These are phyloP conservation scores for Lipomyces anomalus DNA, from an alignment of 805 yeast genomes.

Conservation along the genomic window DNA sequence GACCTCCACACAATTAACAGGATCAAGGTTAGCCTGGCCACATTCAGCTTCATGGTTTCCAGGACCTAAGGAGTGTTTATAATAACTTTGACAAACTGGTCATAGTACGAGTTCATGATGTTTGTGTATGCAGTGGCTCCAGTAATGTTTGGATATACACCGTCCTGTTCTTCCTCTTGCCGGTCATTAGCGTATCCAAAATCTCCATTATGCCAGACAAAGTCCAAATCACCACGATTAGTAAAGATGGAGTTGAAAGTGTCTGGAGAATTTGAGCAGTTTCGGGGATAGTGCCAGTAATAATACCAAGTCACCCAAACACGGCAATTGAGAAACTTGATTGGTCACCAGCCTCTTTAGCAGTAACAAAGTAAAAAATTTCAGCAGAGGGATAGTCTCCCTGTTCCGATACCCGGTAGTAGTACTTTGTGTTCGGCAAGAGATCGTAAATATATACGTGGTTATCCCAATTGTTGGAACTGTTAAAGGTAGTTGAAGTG, in stretches of 20 bases:
- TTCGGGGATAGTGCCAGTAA: too few species aligned
- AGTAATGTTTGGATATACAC: slow-evolving; percentile 1
- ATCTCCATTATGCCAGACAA: too few species aligned
- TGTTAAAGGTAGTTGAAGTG: slow-evolving; percentile 2
- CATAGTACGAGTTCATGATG: slow-evolving; percentile 5
- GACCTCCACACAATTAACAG: too few species aligned
- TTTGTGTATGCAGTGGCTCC: slow-evolving; percentile 3
- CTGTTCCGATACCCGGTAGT: slow-evolving; percentile 3
- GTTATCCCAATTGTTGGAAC: slow-evolving; percentile 3
- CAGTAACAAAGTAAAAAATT: slow-evolving; percentile 2
- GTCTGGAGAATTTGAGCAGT: too few species aligned
- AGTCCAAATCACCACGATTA: too few species aligned
- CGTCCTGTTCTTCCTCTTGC: too few species aligned
- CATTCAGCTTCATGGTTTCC: slow-evolving; percentile 26
- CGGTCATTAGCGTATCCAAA: too few species aligned
- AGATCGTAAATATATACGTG: slow-evolving; percentile 1
- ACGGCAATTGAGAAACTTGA: background rate
- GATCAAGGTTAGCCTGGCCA: too few species aligned
- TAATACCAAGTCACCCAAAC: too few species aligned
- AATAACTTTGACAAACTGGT: slow-evolving; percentile 4
- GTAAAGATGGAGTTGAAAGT: too few species aligned
- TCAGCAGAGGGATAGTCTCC: background rate
- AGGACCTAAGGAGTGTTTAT: too few species aligned
- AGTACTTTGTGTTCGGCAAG: slow-evolving; percentile 3
- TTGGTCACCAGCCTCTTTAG: slow-evolving; percentile 3